phyloP scores from a whole-genome alignment of 257 asterid species.

The Henckelia pumila region DNA sequence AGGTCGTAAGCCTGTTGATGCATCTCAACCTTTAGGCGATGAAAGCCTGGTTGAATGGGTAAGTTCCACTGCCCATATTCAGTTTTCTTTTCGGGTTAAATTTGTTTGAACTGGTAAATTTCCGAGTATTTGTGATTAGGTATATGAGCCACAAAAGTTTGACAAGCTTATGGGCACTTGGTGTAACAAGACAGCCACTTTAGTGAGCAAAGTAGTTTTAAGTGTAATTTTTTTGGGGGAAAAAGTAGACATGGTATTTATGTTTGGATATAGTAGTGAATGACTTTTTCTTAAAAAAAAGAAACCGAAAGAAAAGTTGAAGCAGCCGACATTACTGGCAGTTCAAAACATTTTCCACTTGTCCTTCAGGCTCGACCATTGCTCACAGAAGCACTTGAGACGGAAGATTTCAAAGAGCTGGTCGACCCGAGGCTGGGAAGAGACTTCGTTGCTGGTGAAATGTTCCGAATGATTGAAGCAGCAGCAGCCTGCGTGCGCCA shows the following conservation, averaged over 20 bases:
- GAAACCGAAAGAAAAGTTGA: background rate
- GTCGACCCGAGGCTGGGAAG: conserved; percentile 57
- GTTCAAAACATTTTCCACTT: background rate
- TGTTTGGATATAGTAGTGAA: background rate
- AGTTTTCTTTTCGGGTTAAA: conserved; percentile 16
- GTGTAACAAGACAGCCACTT: background rate
- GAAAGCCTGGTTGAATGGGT: conserved; percentile 95
- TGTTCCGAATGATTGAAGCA: conserved; percentile 86
- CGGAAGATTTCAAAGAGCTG: conserved; percentile 50
- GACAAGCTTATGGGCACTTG: background rate
- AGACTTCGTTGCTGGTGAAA: conserved; percentile 53
- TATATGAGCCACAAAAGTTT: background rate
- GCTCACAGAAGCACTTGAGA: conserved; percentile 66
- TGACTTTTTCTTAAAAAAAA: too few relatives aligned
- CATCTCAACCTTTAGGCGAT: conserved; percentile 81
- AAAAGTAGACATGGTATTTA: too few relatives aligned
- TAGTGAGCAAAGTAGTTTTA: background rate
- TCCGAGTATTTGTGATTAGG: background rate
- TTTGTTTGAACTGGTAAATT: background rate
- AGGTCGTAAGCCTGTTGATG: conserved; percentile 82
- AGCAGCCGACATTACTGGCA: background rate
- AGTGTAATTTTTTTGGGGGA: too few relatives aligned
- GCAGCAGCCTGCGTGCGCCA: conserved; percentile 92
- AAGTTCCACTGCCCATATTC: conserved; percentile 25
- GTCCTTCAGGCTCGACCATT: conserved; percentile 75